A percentile compares a stretch with the other conserved stretches of the same genome.
These are phyloP conservation scores for Chaetomiaceae sp. DNA, from an alignment of 2,329 filamentous ascomycete genomes.

Conservation along the genomic window DNA sequence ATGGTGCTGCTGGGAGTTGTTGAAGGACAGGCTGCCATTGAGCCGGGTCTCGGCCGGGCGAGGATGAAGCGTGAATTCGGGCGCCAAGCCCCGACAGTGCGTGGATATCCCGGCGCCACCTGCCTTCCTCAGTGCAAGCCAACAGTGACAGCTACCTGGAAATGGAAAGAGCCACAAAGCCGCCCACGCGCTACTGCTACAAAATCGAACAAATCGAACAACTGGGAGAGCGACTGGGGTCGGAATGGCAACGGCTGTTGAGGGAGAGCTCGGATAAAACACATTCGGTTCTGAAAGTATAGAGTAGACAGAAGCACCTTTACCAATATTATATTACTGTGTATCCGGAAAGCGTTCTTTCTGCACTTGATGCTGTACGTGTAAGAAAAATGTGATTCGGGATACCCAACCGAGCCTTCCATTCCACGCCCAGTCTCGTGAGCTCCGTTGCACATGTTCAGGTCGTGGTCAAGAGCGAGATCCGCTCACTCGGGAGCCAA, in stretches of 20 bases:
- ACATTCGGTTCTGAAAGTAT: too few relatives aligned
- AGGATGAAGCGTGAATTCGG: conserved; percentile 4
- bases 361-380: too few relatives aligned
- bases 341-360: too few relatives aligned
- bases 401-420: conserved; percentile 16
- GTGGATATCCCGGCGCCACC: neutral
- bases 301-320: too few relatives aligned
- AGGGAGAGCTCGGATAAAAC: too few relatives aligned
- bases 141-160: too few relatives aligned
- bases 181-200: too few relatives aligned
- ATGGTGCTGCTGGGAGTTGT: neutral
- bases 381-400: neutral
- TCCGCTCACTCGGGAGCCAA: conserved; percentile 1
- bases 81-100: conserved; percentile 9
- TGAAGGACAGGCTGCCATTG: conserved; percentile 4
- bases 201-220: too few relatives aligned
- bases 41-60: conserved; percentile 1
- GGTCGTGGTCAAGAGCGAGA: neutral
- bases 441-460: neutral
- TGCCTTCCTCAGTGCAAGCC: neutral
- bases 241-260: too few relatives aligned
- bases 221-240: too few relatives aligned
- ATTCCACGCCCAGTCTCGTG: neutral
- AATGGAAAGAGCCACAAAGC: too few relatives aligned
- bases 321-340: too few relatives aligned